Evolutionary conservation across 2,329 filamentous ascomycete species (phyloP), one percentile per base, ranked within the genome.

Genomic region (Monosporascus sp.): DNA sequence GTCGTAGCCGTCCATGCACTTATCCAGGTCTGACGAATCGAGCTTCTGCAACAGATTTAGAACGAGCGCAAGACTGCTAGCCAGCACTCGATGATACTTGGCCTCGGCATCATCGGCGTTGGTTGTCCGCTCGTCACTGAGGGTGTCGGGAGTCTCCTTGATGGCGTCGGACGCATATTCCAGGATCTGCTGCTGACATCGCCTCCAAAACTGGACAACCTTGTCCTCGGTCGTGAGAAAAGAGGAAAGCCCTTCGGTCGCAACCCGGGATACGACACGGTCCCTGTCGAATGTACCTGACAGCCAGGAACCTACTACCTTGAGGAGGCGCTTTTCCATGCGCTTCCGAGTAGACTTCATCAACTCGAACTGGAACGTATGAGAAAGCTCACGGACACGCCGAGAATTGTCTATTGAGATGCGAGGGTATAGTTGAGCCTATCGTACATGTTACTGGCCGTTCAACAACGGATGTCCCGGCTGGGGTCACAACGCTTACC

Each of bases 221-320:
- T 97, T 99, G 52, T 95, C 90, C 18, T 88, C 82, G 0, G 87
- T 90, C 20, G 81, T 81, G 52, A 97, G 87, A 41, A 96, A 89
- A 2, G 80, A 81, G 1, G 81, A 80, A 18, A 97, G 76, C 0
- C 92, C 88, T 46, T 93, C 86, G 54, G 82, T 79, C 2, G 92
- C 91, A n/a, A 89, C 84, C 53, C 85, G 83, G 7, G 88, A 79
- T 15, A 91, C 90, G 18, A 79, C 79, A 52, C 85, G 84, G 66
- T 99, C 93, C 60, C 83, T 87, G 69, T 99, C 94, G 66, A 91
- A 96, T 2, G 88, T 81, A 1, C 93, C 94, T 7, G 89, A 88
- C 14, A 97, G 79, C 94, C 95, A 99, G n/a, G 90, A 80, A 9
- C 88, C 91, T 46, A 95, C 85, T 37, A 95, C 77, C 55, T 81